Evolutionary conservation across 176 grass and related monocot species (phyloP).

Genomic region (Oryza nivara): DNA sequence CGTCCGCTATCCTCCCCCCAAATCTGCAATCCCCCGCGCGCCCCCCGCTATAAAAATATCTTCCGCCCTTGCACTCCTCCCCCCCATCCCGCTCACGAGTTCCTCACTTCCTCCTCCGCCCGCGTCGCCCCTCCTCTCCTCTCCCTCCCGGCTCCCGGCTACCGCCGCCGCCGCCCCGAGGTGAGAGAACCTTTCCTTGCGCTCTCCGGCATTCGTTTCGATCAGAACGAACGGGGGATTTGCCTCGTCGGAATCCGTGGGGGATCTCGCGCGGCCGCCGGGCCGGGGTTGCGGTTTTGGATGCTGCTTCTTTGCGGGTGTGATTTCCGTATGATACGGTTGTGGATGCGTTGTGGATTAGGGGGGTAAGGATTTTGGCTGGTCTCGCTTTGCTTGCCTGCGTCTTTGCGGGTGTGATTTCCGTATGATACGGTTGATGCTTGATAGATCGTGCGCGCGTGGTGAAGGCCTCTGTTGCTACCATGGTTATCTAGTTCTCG

Average conservation of each 20-base stretch:
- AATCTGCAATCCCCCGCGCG: background rate
- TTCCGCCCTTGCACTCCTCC: background rate
- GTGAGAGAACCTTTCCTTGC: background rate
- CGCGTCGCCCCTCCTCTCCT: background rate
- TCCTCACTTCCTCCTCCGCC: too few relatives aligned
- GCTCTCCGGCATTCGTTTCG: background rate
- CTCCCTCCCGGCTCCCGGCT: background rate
- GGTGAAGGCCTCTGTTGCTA: background rate
- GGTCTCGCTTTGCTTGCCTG: background rate
- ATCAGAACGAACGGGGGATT: background rate
- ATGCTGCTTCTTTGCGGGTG: background rate
- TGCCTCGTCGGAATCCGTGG: background rate
- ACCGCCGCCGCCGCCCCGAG: background rate
- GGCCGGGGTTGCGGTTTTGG: background rate
- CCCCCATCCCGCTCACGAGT: too few relatives aligned
- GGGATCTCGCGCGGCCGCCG: too few relatives aligned
- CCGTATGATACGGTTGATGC: background rate
- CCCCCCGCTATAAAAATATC: conserved; percentile 25
- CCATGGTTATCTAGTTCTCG: background rate
- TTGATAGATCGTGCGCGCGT: background rate
- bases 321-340: too few relatives aligned
- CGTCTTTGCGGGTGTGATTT: background rate
- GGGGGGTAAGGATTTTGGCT: background rate
- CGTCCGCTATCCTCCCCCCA: conserved; percentile 33
- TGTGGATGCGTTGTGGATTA: background rate